Evolutionary conservation across 1,284 basidiomycete genomes (phyloP), one percentile per base, ranked within the genome.

Genomic region (Sparassis latifolia): DNA sequence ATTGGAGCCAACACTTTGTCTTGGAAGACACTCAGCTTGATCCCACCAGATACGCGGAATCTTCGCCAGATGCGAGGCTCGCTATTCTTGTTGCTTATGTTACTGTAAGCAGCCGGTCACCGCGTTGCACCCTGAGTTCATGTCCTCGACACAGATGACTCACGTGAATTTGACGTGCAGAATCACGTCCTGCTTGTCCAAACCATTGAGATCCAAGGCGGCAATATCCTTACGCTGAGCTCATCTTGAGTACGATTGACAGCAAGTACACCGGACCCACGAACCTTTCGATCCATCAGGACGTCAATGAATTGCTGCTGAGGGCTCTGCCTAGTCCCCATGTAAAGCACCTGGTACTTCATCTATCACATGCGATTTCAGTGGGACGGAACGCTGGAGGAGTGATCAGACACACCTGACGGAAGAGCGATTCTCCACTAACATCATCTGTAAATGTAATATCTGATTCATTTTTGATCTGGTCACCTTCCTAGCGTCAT

Each of bases 1-100:
- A 47, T 43, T 31, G 46, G 46, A 30, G 47, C 6, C 28, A 43
- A 43, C 4, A 49, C 29, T 30, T 49, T 49, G n/a, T 49, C 47
- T 29, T 42, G 32, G 32, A 49, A 49, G 7, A 42, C 31, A 28
- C 47, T 49, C 29, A 43, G 41, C 30, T 49, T 49, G 6, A 35
- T 31, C 5, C 47, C 32, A 20, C 40, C 39, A 5, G 30, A 49
- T 5, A 49, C 2, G 1, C 41, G 28, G 41, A 43, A 33, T 10
- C 47, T 31, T 6, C 41, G 47, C 47, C 41, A 35, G 6, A 49
- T 42, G 41, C 47, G 20, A 29, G 42, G 31, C 30, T 43, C 47
- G 29, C 32, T 33, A 1, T 43, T 33, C 28, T 32, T 28, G 31
- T 3, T 29, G 27, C 2, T 10, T 9, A 45, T 3, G 27, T 6